Conservation (phyloP, 495 filamentous ascomycete species). For the Penicillium psychrofluorescens region DNA sequence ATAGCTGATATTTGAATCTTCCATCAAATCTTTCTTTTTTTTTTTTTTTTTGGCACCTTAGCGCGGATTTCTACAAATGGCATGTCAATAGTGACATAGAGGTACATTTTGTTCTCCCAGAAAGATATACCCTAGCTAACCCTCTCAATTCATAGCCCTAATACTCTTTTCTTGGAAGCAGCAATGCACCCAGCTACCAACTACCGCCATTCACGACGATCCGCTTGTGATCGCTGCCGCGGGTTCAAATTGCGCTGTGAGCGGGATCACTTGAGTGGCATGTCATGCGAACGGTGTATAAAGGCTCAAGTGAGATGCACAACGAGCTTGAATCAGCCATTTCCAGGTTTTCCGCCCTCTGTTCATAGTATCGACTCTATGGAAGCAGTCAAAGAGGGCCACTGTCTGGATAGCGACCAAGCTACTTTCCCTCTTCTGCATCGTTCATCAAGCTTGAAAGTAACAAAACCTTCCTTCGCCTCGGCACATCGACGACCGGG, state of each 20-base stretch:
- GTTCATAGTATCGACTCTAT: not conserved
- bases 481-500: not conserved
- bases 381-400: not conserved
- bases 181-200: constrained; percentile 14
- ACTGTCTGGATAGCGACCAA: not conserved
- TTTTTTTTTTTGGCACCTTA: too few relatives aligned
- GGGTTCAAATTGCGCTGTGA: constrained; percentile 33
- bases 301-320: constrained; percentile 21
- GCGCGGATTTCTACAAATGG: not conserved
- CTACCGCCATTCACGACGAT: constrained; percentile 25
- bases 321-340: constrained; percentile 13
- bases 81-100: not conserved
- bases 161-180: not conserved
- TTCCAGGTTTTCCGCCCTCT: constrained; percentile 1
- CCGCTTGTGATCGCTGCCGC: constrained; percentile 37
- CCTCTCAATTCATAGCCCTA: too few relatives aligned
- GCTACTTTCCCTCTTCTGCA: constrained; percentile 9
- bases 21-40: too few relatives aligned
- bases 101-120: not conserved
- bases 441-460: constrained; percentile 5
- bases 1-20: not conserved
- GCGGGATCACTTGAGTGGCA: constrained; percentile 19
- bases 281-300: constrained; percentile 21
- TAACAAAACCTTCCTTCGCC: constrained; percentile 4
- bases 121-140: not conserved